A percentile compares a stretch with the other conserved stretches of the same genome.
Evolutionary conservation across 768 basidiomycete genomes (phyloP).

Genomic region (Calocera cornea): DNA sequence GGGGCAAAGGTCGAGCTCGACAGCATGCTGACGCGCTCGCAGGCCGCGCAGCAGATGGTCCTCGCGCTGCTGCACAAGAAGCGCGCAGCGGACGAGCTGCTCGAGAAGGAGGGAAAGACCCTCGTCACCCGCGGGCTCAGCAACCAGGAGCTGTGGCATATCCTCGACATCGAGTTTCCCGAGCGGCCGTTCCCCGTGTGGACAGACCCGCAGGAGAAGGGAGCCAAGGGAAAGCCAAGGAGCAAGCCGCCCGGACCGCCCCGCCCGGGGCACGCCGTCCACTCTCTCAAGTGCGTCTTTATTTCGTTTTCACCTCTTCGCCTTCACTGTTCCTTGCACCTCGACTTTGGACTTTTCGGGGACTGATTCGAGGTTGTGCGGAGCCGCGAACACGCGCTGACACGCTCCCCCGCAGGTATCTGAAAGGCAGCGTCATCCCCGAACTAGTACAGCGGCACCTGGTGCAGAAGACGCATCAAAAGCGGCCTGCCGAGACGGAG

Average conservation of each 20-base stretch:
- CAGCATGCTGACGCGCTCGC: background rate
- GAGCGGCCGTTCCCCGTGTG: background rate
- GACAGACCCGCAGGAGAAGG: background rate
- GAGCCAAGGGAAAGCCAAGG: background rate
- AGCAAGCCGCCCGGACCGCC: background rate
- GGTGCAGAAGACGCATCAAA: background rate
- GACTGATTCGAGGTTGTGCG: no score
- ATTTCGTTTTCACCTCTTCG: background rate
- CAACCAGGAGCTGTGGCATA: background rate
- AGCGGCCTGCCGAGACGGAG: background rate
- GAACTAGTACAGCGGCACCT: background rate
- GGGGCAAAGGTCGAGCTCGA: background rate
- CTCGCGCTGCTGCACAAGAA: background rate
- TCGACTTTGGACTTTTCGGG: no score
- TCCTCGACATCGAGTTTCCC: background rate
- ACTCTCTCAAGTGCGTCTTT: background rate
- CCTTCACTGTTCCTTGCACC: background rate
- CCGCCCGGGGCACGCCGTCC: background rate
- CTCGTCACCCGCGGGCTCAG: background rate
- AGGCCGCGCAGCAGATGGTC: conserved; percentile 1
- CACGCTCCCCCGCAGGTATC: no score
- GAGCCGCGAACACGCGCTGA: no score
- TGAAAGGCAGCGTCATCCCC: background rate
- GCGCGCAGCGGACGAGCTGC: background rate
- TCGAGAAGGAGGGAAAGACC: background rate